These are phyloP conservation scores for Leccinum ochraceum DNA, from an alignment of 768 basidiomycete species.

Conservation along the genomic window DNA sequence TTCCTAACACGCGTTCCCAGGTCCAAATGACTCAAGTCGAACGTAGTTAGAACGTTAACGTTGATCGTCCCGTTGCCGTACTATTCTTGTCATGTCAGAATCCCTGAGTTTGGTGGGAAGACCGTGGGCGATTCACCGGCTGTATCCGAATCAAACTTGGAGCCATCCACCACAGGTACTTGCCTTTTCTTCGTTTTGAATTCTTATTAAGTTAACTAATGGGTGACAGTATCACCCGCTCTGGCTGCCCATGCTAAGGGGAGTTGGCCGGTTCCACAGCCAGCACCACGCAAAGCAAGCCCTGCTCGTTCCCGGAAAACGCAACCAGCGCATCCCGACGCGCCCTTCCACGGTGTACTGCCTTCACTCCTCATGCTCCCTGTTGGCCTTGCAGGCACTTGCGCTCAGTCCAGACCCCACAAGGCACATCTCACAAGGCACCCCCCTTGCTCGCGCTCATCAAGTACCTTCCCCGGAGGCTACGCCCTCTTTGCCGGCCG, in stretches of 20 bases:
- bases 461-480: not conserved
- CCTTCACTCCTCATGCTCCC: conserved; percentile 26
- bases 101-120: not conserved
- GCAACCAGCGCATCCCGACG: conserved; percentile 9
- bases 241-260: conserved; percentile 77
- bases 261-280: conserved; percentile 54
- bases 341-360: conserved; percentile 8
- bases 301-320: conserved; percentile 24
- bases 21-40: not conserved
- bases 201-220: conserved; percentile 1
- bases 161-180: not conserved
- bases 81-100: not conserved
- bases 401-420: conserved; percentile 13
- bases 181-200: not conserved
- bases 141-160: conserved; percentile 14
- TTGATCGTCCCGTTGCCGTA: not conserved
- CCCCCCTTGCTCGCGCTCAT: conserved; percentile 3
- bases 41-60: too few relatives aligned
- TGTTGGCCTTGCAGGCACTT: conserved; percentile 18
- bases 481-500: conserved; percentile 1
- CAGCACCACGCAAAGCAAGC: conserved; percentile 51
- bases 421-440: conserved; percentile 7
- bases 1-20: not conserved
- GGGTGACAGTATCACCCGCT: conserved; percentile 33
- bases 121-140: conserved; percentile 16